phyloP scores from a whole-genome alignment of 495 filamentous ascomycete genomes.

The Letharia columbiana region DNA sequence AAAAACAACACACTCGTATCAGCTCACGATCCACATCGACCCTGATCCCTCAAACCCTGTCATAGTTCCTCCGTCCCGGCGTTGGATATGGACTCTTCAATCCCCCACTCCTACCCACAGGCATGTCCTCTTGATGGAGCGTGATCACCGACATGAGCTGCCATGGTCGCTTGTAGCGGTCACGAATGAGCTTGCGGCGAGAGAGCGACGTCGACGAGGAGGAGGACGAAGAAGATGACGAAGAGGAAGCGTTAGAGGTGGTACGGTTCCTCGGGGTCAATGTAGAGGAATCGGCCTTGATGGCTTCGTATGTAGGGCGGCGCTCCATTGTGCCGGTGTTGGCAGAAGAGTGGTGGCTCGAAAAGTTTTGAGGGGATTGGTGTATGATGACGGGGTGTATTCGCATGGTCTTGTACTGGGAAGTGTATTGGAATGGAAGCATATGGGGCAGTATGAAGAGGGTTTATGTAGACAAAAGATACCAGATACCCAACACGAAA shows the following conservation, averaged over 20 bases:
- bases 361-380: neutral
- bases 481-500: neutral
- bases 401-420: neutral
- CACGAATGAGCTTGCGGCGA: conserved; percentile 10
- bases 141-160: conserved; percentile 20
- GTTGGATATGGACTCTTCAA: conserved; percentile 21
- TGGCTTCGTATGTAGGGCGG: neutral
- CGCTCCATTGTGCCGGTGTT: neutral
- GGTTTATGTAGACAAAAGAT: neutral
- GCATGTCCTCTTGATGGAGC: conserved; percentile 16
- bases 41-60: conserved; percentile 14
- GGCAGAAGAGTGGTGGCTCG: neutral
- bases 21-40: neutral
- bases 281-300: conserved; percentile 2
- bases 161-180: conserved; percentile 19
- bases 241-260: conserved; percentile 14
- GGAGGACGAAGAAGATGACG: conserved; percentile 7
- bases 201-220: conserved; percentile 1
- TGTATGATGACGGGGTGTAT: neutral
- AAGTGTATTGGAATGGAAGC: neutral
- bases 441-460: neutral
- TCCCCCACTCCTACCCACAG: conserved; percentile 6
- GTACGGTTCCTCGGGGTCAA: conserved; percentile 8
- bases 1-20: neutral
- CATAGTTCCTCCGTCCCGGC: conserved; percentile 18